Evolutionary conservation across 2,329 filamentous ascomycete genomes (phyloP).

Genomic region (Colletotrichum sp.): DNA sequence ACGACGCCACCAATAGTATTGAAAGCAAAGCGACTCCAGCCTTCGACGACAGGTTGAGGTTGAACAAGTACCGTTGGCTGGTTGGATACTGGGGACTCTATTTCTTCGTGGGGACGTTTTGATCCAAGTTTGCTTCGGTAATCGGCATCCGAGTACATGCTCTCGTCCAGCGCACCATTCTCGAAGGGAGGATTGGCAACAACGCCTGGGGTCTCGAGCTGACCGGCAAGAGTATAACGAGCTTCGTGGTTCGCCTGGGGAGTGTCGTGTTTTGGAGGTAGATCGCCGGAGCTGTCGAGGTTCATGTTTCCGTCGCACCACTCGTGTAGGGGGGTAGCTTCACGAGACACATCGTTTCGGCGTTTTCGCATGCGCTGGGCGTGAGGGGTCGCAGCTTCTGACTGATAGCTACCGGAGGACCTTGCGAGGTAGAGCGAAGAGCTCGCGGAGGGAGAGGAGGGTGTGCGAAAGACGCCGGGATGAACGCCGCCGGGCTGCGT

Average conservation of each 20-base stretch:
- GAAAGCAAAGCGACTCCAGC: conserved; percentile 66
- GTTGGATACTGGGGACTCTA: conserved; percentile 36
- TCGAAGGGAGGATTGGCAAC: conserved; percentile 29
- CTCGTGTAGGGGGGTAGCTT: conserved; percentile 36
- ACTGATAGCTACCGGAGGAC: conserved; percentile 43
- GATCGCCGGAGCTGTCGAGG: conserved; percentile 30
- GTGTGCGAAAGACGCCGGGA: conserved; percentile 52
- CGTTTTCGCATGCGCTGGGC: conserved; percentile 54
- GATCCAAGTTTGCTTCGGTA: conserved; percentile 59
- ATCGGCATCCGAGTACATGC: conserved; percentile 61
- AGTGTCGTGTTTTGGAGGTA: neutral
- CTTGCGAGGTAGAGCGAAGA: conserved; percentile 34
- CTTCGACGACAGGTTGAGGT: conserved; percentile 35
- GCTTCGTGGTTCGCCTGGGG: conserved; percentile 13
- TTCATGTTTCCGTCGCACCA: conserved; percentile 33
- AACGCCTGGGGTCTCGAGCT: conserved; percentile 54
- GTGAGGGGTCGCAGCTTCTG: conserved; percentile 35
- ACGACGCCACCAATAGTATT: conserved; percentile 70
- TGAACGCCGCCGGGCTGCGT: conserved; percentile 38
- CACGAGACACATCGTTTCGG: conserved; percentile 27
- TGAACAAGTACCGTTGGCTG: conserved; percentile 37
- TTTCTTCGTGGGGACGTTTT: conserved; percentile 42
- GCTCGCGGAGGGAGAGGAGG: conserved; percentile 35
- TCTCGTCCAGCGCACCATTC: conserved; percentile 51
- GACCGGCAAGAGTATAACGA: conserved; percentile 58